These are phyloP conservation scores for Podospora didyma DNA, from an alignment of 495 filamentous ascomycete genomes.

Conservation along the genomic window DNA sequence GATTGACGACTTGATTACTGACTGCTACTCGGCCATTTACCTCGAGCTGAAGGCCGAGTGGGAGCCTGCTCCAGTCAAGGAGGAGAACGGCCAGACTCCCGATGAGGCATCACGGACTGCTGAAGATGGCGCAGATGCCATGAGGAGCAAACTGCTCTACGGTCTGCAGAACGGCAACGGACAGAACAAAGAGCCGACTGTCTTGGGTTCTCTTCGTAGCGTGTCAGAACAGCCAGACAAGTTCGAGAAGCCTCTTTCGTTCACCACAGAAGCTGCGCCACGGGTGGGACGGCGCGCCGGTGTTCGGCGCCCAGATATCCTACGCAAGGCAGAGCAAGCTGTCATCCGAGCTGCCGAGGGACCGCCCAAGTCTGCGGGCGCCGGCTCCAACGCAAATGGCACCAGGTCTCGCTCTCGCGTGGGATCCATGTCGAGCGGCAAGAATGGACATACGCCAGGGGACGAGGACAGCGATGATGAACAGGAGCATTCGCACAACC, in stretches of 20 bases:
- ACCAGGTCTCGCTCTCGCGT: conserved; percentile 34
- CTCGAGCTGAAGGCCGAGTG: conserved; percentile 37
- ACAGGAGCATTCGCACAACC: conserved; percentile 8
- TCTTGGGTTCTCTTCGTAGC: conserved; percentile 23
- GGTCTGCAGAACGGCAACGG: conserved; percentile 39
- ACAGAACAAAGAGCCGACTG: conserved; percentile 16
- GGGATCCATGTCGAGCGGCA: conserved; percentile 39
- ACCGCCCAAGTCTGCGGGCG: conserved; percentile 31
- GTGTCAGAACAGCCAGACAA: conserved; percentile 26
- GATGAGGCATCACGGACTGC: conserved; percentile 9
- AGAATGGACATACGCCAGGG: conserved; percentile 23
- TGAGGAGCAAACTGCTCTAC: conserved; percentile 47
- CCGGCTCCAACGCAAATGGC: not conserved
- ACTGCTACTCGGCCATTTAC: conserved; percentile 82
- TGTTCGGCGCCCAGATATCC: conserved; percentile 42
- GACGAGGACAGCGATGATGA: conserved; percentile 22
- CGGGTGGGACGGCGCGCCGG: conserved; percentile 32
- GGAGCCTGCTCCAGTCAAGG: conserved; percentile 17
- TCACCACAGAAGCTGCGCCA: conserved; percentile 30
- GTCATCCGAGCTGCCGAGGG: conserved; percentile 39
- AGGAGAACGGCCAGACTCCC: conserved; percentile 16
- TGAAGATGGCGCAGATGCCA: conserved; percentile 8
- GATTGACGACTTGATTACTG: conserved; percentile 86
- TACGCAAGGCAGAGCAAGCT: conserved; percentile 47
- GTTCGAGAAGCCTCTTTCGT: conserved; percentile 36